Base-by-base conservation (phyloP, 371 early-diverging fungal genomes). In the Apophysomyces ossiformis region DNA sequence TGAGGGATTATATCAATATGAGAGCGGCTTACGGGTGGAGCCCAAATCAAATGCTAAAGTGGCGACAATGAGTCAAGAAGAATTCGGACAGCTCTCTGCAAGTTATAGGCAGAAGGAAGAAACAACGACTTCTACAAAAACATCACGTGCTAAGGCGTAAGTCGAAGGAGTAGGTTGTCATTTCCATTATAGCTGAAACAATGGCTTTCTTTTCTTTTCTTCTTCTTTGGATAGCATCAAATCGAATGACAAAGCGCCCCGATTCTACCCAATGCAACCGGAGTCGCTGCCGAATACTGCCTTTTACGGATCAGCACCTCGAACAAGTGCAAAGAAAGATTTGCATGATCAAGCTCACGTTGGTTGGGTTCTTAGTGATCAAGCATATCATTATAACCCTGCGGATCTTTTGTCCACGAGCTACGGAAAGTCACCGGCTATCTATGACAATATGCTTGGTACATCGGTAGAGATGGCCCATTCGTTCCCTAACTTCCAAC, bases 1-100 rank as follows among this genome's bases (percentile, higher is more conserved):
- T 74, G 96, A 96, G 71, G 96, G 95, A 3, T 81, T 96, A 38
- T 90, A 91, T 73, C 86, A 91, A 67, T 96, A 95, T 69, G 95
- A 96, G 67, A 73, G 79, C 41, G 91, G 91, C 44, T 79, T 93
- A 54, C 87, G 83, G 47, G 44, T 57, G 18, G 18, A 46, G 36
- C 62, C 59, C 12, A 65, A 63, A 61, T 72, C 77, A 13, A 80
- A 73, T 70, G 69, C 77, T 69, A 91, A 90, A 75, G 84, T 92
- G 26, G 85, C 83, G 56, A 86, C 87, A 36, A 81, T 90, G 38
- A 82, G 80, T 18, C 80, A 84, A 70, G 87, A 87, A 7, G 82
- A 89, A 71, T 92, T 92, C 72, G 83, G 68, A 13, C 74, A 73
- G 64, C 50, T 75, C 39, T 65, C 60, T 43, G 56, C 61, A 36